phyloP scores from a whole-genome alignment of 306 rosid genomes.

The Nissolia schottii region DNA sequence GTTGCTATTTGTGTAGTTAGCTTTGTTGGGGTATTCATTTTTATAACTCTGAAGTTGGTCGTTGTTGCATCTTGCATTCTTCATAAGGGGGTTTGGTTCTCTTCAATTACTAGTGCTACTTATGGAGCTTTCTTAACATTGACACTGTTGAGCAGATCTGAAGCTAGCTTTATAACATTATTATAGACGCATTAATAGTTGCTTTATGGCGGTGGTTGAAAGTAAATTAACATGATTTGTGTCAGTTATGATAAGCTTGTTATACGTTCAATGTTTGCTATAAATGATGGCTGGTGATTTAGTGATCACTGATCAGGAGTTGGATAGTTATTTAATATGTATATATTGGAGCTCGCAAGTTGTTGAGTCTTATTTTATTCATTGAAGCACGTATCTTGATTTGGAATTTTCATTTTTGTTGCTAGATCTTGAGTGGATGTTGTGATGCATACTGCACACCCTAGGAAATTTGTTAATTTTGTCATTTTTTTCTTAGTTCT shows the following conservation, averaged over 20 bases:
- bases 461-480: background rate
- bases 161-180: background rate
- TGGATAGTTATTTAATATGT: background rate
- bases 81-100: background rate
- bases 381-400: slow-evolving; percentile 2
- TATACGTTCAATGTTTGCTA: background rate
- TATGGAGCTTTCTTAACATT: background rate
- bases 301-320: slow-evolving; percentile 18
- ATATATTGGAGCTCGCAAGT: background rate
- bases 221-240: background rate
- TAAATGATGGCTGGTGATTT: background rate
- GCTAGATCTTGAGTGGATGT: slow-evolving; percentile 14
- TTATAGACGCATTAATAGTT: background rate
- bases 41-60: background rate
- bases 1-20: background rate
- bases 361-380: background rate
- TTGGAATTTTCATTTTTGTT: background rate
- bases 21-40: background rate
- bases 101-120: background rate
- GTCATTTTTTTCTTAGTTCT: slow-evolving; percentile 9
- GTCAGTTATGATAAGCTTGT: slow-evolving; percentile 7
- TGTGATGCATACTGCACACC: background rate
- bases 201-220: slow-evolving; percentile 4
- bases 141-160: slow-evolving; percentile 22
- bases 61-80: background rate